Base-by-base conservation (phyloP, 495 filamentous ascomycete genomes). In the Glarea lozoyensis region DNA sequence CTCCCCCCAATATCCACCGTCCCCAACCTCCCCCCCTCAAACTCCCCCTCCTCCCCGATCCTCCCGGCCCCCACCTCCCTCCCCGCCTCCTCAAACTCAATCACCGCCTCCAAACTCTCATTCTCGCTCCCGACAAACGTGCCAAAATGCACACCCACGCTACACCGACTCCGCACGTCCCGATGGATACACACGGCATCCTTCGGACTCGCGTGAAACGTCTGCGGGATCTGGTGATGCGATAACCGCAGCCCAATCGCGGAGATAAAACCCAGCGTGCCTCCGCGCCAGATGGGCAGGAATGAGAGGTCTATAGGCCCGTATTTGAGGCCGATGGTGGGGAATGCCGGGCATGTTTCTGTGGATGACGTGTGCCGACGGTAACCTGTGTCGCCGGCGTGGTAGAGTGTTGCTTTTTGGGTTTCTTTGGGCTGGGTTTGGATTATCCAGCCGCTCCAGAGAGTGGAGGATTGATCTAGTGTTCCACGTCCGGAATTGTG, bases 221-320 rank as follows among this genome's bases (percentile, higher is more conserved):
- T 63, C 41, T 78, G 82, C 63, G 81, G 79, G 23, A 88, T 60
- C 47, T 70, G 60, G 54, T 97, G 94, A 24, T 52, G 43, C 3
- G 38, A 43, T 29, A 52, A 23, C 19, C 43, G 40, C 12, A 52
- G 21, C 2, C 49, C 49, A 16, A 52, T 21, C 20, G 27, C 9
- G 2, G 49, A 52, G 10, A 52, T 37, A 17, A 52, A 52, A 10
- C 44, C 43, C 10, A 52, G 23, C 25, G 37, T 52, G 4, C 49
- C 49, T 5, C 49, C 49, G 18, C 92, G 88, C 31, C 90, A 90
- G 48, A 97, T 95, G 16, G 90, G 90, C 43, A 97, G 88, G 50
- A 97, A 57, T 1, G 90, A 89, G 23, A 97, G 75, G 59, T 97
- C 88, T 53, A 97, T 93, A 10, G 83, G 82, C 1, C 92, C 92